These are phyloP conservation scores for Botrytis medusae DNA, from an alignment of 2,329 filamentous ascomycete species.

Conservation along the genomic window DNA sequence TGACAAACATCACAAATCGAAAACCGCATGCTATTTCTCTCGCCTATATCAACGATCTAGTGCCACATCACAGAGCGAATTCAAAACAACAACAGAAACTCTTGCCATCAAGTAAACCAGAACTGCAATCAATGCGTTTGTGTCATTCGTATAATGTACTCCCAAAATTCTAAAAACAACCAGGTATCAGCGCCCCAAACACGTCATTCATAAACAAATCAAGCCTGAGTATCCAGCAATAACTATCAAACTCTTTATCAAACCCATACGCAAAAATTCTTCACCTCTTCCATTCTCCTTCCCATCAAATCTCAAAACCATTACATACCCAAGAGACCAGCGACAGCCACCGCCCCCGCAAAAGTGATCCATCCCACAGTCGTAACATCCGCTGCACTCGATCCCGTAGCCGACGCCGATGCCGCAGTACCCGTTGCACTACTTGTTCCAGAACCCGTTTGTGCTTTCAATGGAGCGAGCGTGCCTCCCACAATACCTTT, in stretches of 20 bases:
- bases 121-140: neutral
- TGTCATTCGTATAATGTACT: neutral
- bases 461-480: neutral
- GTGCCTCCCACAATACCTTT: neutral
- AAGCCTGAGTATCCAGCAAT: neutral
- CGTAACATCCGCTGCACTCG: neutral
- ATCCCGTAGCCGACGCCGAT: neutral
- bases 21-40: neutral
- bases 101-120: neutral
- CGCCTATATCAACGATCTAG: neutral
- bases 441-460: neutral
- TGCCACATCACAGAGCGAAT: neutral
- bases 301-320: neutral
- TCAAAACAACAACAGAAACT: neutral
- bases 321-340: conserved; percentile 8
- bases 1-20: neutral
- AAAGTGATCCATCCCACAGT: neutral
- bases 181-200: neutral
- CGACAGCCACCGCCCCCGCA: neutral
- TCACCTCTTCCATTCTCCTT: neutral
- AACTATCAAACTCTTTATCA: neutral
- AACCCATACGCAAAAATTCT: neutral
- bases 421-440: neutral
- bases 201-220: neutral
- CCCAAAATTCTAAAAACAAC: neutral